Evolutionary conservation across 805 yeast genomes (phyloP).

Genomic region (Candida cerambycidarum): DNA sequence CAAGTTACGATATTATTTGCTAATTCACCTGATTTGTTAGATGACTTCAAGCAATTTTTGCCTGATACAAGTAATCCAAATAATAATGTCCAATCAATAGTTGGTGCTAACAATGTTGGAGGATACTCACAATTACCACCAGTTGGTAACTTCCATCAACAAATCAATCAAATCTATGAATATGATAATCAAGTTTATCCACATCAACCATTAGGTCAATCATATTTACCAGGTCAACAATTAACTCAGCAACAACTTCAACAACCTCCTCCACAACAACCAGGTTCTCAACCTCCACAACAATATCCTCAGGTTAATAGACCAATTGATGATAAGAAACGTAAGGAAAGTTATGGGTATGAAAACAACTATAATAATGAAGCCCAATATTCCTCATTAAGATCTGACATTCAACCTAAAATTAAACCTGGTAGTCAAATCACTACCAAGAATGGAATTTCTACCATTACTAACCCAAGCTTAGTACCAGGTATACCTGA

Average conservation of each 20-base stretch:
- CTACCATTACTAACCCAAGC: conserved; percentile 51
- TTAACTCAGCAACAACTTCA: conserved; percentile 1
- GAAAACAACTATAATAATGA: conserved; percentile 38
- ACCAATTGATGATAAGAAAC: conserved; percentile 21
- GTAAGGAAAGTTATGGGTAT: conserved; percentile 27
- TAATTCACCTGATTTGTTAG: conserved; percentile 90
- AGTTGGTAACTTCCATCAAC: conserved; percentile 72
- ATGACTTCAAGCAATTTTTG: conserved; percentile 91
- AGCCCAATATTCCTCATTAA: conserved; percentile 48
- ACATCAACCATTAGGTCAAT: not conserved
- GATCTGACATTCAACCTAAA: conserved; percentile 32
- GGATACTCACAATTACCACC: conserved; percentile 70
- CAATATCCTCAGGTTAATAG: not conserved
- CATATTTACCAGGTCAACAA: not conserved
- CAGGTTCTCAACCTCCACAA: not conserved
- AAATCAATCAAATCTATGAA: not conserved
- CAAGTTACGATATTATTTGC: conserved; percentile 88
- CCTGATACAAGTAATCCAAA: conserved; percentile 68
- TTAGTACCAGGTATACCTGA: conserved; percentile 85
- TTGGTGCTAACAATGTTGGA: conserved; percentile 37
- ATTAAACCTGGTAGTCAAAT: conserved; percentile 17
- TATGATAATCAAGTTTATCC: not conserved
- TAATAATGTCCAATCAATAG: conserved; percentile 21
- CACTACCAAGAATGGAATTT: conserved; percentile 24
- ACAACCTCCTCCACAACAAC: not conserved